Base-by-base conservation (phyloP, 148 eudicot genomes). In the Pharnaceum exiguum region DNA sequence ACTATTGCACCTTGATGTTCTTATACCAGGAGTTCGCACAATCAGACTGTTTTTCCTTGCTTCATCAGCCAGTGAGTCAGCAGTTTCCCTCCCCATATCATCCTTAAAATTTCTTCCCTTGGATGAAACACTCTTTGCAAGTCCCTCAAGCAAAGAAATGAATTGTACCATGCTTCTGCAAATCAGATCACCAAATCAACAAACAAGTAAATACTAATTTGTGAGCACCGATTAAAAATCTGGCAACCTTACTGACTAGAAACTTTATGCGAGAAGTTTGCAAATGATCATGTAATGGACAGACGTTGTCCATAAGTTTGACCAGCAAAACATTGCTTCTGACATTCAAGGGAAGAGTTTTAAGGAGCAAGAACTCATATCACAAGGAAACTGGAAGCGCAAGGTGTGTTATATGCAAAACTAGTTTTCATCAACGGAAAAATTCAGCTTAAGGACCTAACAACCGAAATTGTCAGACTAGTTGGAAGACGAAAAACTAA, bases 41-140 rank as follows among this genome's bases (percentile, higher is more conserved):
- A 75, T 38, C 17, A 68, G 69, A n/a, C 71, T 72, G 37, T 79
- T 84, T 43, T 63, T 87, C 57, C 60, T 77, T 11, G 88, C 88
- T 67, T 81, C 84, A 26, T 77, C 74, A 15, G 73, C 78, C 62
- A 87, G 40, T 22, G 59, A 62, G 48, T 68, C 72, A 0, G 77
- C 86, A 60, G 78, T 55, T 57, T 74, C 77, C 52, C 80, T 69
- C 44, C 53, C 74, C 47, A 27, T 51, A 51, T 63, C 74, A 57
- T 64, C 58, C 43, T 70, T 70, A 43, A 7, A 48, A 30, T 44
- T 70, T 32, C 65, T 70, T 22, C 33, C 42, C 33, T 70, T 70
- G 24, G 52, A 64, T 51, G 69, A 70, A 50, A 70, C 63, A 43
- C 69, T 64, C 65, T 35, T 70, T 57, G 74, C 60, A 31, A 70